Conservation (phyloP, 2,329 filamentous ascomycete species). For the Hypomyces rosellus region DNA sequence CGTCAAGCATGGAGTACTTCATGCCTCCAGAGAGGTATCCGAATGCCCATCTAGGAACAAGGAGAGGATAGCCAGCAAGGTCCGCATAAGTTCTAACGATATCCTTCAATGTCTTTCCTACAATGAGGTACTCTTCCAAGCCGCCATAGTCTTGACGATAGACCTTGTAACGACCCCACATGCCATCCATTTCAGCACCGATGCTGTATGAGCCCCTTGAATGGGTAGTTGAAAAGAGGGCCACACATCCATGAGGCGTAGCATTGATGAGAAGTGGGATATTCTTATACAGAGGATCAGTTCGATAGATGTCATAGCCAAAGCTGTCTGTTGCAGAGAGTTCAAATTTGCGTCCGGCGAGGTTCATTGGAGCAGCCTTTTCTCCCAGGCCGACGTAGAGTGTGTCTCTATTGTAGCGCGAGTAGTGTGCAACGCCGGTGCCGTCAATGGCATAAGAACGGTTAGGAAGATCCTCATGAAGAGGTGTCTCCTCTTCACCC, state of each 20-base stretch:
- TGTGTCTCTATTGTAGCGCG: conserved; percentile 52
- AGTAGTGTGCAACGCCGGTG: conserved; percentile 58
- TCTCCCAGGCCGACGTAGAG: conserved; percentile 67
- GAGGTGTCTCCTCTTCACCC: conserved; percentile 34
- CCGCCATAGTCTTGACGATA: conserved; percentile 68
- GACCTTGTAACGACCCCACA: conserved; percentile 70
- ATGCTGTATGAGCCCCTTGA: conserved; percentile 58
- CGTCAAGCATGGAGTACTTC: conserved; percentile 47
- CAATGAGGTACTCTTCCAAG: conserved; percentile 63
- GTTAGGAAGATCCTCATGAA: conserved; percentile 57
- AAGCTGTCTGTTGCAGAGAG: conserved; percentile 67
- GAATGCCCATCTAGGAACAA: conserved; percentile 66
- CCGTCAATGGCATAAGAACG: conserved; percentile 61
- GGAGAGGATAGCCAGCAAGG: conserved; percentile 59
- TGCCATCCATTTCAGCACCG: conserved; percentile 66
- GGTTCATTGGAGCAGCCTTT: conserved; percentile 66
- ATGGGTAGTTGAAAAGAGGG: conserved; percentile 62
- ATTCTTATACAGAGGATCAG: conserved; percentile 70
- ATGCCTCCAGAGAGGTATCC: conserved; percentile 63
- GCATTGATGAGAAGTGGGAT: conserved; percentile 67
- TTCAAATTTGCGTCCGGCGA: conserved; percentile 59
- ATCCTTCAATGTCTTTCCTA: conserved; percentile 60
- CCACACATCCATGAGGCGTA: conserved; percentile 57
- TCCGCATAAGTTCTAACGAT: conserved; percentile 61
- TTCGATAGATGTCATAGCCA: conserved; percentile 64